Base-by-base conservation (phyloP, 176 grass and related monocot genomes). In the Musa itinerans region DNA sequence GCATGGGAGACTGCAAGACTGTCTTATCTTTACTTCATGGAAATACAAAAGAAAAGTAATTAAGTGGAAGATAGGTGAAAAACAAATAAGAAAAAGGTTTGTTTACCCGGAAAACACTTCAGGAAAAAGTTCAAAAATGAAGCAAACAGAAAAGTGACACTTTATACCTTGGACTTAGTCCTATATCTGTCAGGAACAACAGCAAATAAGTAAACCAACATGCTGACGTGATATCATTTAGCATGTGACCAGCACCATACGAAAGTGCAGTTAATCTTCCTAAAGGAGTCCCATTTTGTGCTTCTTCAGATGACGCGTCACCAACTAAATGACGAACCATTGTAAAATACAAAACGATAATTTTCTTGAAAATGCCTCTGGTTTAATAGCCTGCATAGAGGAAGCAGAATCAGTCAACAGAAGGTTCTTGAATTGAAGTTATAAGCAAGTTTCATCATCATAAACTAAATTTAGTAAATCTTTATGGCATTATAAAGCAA, bases 191-290 rank as follows among this genome's bases (percentile, higher is more conserved):
- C 76, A 99, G 85, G 78, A 99, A 99, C 19, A 94, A 77, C 54
- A 99, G 81, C 71, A 94, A 79, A 89, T 92, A 99, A 50, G 95
- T 99, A 82, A 99, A 94, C 95, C 90, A 94, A 78, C 95, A 99
- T 23, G 90, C 87, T 21, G 95, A 91, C 57, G 95, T 99, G 72
- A 94, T 99, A 56, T 99, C 95, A 83, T 99, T 99, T 77, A 99
- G 84, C 90, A 99, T 99, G 88, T 99, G 95, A 70, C 95, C 90
- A 57, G 88, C 83, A 61, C 95, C 95, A 63, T 99, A 99, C 20
- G 90, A 94, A 77, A 99, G 81, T 80, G 89, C 79, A 8, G 86
- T 19, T 59, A 89, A 79, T 78, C 95, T 91, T 49, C 83, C 88
- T 69, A 99, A 79, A 52, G 83, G 84, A 13, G 77, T 73, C 2